Evolutionary conservation across 768 basidiomycete species (phyloP).

Genomic region (Lyophyllum semitale): DNA sequence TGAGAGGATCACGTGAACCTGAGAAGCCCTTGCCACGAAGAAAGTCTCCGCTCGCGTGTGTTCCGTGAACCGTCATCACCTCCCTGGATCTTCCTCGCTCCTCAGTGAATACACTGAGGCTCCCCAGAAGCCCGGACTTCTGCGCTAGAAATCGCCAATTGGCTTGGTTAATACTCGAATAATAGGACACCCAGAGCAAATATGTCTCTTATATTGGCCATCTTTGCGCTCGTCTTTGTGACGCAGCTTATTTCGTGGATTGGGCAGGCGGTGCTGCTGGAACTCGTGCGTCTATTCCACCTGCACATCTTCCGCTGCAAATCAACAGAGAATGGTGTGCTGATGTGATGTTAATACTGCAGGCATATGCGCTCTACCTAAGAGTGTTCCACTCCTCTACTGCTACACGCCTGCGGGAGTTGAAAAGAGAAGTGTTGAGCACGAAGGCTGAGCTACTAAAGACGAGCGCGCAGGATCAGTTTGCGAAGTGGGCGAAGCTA

Average conservation of each 20-base stretch:
- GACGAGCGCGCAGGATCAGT: slow-evolving; percentile 96
- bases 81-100: slow-evolving; percentile 3
- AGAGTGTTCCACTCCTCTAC: slow-evolving; percentile 60
- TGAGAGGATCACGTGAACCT: not conserved
- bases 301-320: not conserved
- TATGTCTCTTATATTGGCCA: slow-evolving; percentile 82
- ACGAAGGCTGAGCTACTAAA: slow-evolving; percentile 84
- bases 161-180: slow-evolving; percentile 11
- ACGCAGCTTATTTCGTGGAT: slow-evolving; percentile 89
- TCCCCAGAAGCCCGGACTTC: slow-evolving; percentile 13
- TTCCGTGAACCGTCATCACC: slow-evolving; percentile 17
- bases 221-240: slow-evolving; percentile 80
- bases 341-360: not conserved
- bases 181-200: slow-evolving; percentile 10
- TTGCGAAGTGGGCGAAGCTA: slow-evolving; percentile 97
- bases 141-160: slow-evolving; percentile 1
- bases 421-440: slow-evolving; percentile 78
- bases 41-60: not conserved
- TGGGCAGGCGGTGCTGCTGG: slow-evolving; percentile 81
- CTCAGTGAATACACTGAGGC: slow-evolving; percentile 13
- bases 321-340: not conserved
- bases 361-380: slow-evolving; percentile 78
- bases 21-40: not conserved
- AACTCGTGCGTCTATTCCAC: slow-evolving; percentile 57
- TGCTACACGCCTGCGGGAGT: slow-evolving; percentile 59